phyloP scores from a whole-genome alignment of 805 yeast genomes.

The Sporopachydermia lactativora region DNA sequence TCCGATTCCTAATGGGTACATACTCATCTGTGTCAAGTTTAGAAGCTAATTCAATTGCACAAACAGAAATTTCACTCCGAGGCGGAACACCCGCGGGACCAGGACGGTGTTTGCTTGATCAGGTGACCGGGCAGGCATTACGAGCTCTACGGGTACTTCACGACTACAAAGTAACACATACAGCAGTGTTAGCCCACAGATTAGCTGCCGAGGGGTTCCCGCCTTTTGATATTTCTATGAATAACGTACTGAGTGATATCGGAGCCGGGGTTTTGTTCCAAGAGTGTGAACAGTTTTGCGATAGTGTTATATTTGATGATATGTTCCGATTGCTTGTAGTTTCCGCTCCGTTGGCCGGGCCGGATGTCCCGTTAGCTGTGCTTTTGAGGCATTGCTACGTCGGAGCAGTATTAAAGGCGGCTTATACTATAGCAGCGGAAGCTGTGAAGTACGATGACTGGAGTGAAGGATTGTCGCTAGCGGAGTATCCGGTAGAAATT shows the following conservation, averaged over 20 bases:
- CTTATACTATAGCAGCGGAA: slow-evolving; percentile 12
- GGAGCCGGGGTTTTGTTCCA: neutral
- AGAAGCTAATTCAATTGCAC: neutral
- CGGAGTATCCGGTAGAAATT: neutral
- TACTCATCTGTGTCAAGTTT: neutral
- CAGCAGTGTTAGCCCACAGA: slow-evolving; percentile 10
- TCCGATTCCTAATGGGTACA: neutral
- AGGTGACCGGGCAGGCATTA: slow-evolving; percentile 46
- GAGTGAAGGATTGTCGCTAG: neutral
- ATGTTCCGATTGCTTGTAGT: slow-evolving; percentile 39
- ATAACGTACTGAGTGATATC: neutral
- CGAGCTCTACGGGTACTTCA: slow-evolving; percentile 39
- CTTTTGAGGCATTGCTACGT: slow-evolving; percentile 34
- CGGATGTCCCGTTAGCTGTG: slow-evolving; percentile 31
- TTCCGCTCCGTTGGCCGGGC: slow-evolving; percentile 31
- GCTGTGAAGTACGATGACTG: neutral
- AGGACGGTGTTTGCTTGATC: slow-evolving; percentile 36
- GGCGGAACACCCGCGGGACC: slow-evolving; percentile 24
- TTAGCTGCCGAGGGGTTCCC: slow-evolving; percentile 5
- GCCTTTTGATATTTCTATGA: neutral
- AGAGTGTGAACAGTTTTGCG: slow-evolving; percentile 9
- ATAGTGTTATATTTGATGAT: slow-evolving; percentile 28
- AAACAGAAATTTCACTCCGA: slow-evolving; percentile 47
- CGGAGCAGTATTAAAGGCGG: slow-evolving; percentile 37
- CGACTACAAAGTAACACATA: slow-evolving; percentile 21